Percentiles rank a stretch among this genome's conserved stretches.
These are phyloP conservation scores for Berkeleyomyces basicola DNA, from an alignment of 2,329 filamentous ascomycete genomes.

Conservation along the genomic window DNA sequence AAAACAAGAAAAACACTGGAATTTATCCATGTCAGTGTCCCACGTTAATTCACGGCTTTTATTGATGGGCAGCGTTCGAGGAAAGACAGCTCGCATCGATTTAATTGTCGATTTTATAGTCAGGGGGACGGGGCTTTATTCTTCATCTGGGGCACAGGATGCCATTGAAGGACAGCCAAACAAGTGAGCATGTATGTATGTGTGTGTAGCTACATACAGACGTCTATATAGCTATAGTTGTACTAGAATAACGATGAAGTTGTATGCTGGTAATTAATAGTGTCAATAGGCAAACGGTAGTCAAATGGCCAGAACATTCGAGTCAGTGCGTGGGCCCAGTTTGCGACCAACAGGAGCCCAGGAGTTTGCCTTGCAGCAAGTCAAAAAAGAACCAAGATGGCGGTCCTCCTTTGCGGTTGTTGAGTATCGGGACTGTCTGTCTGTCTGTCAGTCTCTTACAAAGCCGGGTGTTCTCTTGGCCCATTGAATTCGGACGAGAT, in stretches of 20 bases:
- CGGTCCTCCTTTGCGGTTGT: too few relatives aligned
- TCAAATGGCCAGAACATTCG: not conserved
- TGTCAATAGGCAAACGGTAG: too few relatives aligned
- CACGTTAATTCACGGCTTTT: not conserved
- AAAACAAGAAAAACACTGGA: not conserved
- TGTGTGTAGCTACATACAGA: too few relatives aligned
- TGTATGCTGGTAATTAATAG: too few relatives aligned
- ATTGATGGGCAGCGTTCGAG: not conserved
- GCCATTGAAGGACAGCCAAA: not conserved
- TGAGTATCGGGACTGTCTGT: too few relatives aligned
- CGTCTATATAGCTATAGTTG: too few relatives aligned
- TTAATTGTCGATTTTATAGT: not conserved
- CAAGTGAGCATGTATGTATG: not conserved
- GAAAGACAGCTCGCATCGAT: not conserved
- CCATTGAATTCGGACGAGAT: not conserved
- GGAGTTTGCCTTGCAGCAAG: too few relatives aligned
- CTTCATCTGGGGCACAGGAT: not conserved
- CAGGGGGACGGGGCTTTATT: not conserved
- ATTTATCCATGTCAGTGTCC: not conserved
- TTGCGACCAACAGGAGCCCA: too few relatives aligned
- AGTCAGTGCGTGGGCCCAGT: not conserved
- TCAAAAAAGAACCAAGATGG: too few relatives aligned
- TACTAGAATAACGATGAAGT: too few relatives aligned
- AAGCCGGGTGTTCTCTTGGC: not conserved
- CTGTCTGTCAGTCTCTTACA: too few relatives aligned